These are phyloP conservation scores for Orbilia quercus DNA, from an alignment of 2,329 filamentous ascomycete genomes.

Conservation along the genomic window DNA sequence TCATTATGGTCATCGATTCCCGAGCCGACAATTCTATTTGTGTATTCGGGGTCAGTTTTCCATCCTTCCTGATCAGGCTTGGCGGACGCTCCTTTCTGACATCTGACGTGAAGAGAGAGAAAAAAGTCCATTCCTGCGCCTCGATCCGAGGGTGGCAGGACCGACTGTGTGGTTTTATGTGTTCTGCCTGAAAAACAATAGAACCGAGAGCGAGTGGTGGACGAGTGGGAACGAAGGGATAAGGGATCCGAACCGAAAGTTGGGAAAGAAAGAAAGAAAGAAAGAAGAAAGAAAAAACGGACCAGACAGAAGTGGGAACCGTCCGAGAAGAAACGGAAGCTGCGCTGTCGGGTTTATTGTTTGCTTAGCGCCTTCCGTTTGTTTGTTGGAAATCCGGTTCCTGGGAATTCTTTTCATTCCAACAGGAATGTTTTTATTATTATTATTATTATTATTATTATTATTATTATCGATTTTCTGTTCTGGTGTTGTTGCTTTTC, in stretches of 20 bases:
- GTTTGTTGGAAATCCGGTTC: constrained; percentile 38
- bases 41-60: constrained; percentile 6
- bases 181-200: constrained; percentile 41
- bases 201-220: constrained; percentile 33
- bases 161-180: constrained; percentile 35
- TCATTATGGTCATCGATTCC: constrained; percentile 11
- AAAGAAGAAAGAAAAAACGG: too few species aligned
- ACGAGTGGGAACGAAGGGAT: constrained; percentile 22
- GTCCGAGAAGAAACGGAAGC: constrained; percentile 41
- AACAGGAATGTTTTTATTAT: constrained; percentile 15
- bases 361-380: constrained; percentile 38
- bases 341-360: constrained; percentile 21
- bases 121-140: constrained; percentile 38
- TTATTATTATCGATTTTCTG: too few species aligned
- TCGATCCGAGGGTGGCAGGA: constrained; percentile 54
- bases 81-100: constrained; percentile 26
- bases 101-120: constrained; percentile 48
- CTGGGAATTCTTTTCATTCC: constrained; percentile 27
- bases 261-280: too few species aligned
- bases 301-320: constrained; percentile 26
- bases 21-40: constrained; percentile 21
- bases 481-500: constrained; percentile 28
- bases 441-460: too few species aligned
- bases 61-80: constrained; percentile 38
- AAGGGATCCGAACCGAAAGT: constrained; percentile 44